These are phyloP conservation scores for Monosporascus sp. DNA, from an alignment of 2,329 filamentous ascomycete species.

Conservation along the genomic window DNA sequence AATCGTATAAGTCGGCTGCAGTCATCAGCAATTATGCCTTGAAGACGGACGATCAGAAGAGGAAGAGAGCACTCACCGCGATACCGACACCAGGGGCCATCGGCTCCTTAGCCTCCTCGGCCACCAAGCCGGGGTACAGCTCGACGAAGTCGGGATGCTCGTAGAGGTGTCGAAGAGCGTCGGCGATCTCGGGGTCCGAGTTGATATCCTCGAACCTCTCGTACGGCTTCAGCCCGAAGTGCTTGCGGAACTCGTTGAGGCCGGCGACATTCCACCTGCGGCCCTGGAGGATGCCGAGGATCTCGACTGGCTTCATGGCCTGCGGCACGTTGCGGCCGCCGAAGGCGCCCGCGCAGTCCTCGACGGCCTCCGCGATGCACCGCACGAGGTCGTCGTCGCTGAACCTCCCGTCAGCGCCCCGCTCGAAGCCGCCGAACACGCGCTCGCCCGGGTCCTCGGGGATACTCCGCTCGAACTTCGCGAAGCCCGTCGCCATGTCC, in stretches of 20 bases:
- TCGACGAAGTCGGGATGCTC: constrained; percentile 77
- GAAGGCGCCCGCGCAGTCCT: constrained; percentile 72
- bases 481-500: constrained; percentile 59
- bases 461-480: constrained; percentile 56
- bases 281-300: constrained; percentile 74
- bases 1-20: constrained; percentile 65
- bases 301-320: constrained; percentile 70
- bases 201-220: constrained; percentile 81
- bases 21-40: constrained; percentile 1
- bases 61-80: constrained; percentile 30
- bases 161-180: constrained; percentile 63
- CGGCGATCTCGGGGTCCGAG: constrained; percentile 65
- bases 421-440: constrained; percentile 60
- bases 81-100: constrained; percentile 73
- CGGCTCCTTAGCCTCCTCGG: constrained; percentile 69
- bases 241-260: constrained; percentile 80
- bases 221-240: constrained; percentile 73
- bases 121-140: constrained; percentile 72
- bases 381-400: constrained; percentile 71
- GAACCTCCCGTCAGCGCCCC: constrained; percentile 64
- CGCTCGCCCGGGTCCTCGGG: constrained; percentile 65
- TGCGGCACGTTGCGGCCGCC: constrained; percentile 70
- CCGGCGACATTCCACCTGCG: constrained; percentile 73
- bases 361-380: constrained; percentile 71
- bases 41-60: no score